These are phyloP conservation scores for Tuber calosporum DNA, from an alignment of 495 filamentous ascomycete species.

Conservation along the genomic window DNA sequence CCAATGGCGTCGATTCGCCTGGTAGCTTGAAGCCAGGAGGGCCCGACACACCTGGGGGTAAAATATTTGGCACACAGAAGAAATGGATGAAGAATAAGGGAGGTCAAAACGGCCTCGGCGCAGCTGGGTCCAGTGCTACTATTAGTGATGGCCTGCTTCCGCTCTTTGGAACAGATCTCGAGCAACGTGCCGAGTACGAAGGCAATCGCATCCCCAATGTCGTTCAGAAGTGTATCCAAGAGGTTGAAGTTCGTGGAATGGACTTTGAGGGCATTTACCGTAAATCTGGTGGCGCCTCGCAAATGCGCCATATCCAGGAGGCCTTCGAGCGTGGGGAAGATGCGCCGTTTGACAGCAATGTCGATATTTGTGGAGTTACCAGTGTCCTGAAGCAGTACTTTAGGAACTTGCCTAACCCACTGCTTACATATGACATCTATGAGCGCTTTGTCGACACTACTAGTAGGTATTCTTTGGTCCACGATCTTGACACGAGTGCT, in stretches of 20 bases:
- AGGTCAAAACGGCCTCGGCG: constrained; percentile 24
- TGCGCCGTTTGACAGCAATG: constrained; percentile 83
- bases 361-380: constrained; percentile 95
- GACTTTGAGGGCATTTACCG: constrained; percentile 97
- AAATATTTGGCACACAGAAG: constrained; percentile 39
- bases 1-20: constrained; percentile 35
- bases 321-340: constrained; percentile 79
- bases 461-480: constrained; percentile 46
- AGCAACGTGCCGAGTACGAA: constrained; percentile 79
- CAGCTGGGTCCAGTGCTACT: constrained; percentile 22
- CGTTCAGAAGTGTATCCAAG: constrained; percentile 89
- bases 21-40: constrained; percentile 26
- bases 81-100: constrained; percentile 39
- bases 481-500: constrained; percentile 16
- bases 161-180: constrained; percentile 87
- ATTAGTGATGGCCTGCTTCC: constrained; percentile 37
- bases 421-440: constrained; percentile 90
- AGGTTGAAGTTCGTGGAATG: constrained; percentile 95
- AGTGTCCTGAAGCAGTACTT: constrained; percentile 97
- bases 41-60: constrained; percentile 42
- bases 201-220: constrained; percentile 82
- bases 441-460: constrained; percentile 76
- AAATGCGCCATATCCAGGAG: constrained; percentile 77
- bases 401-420: constrained; percentile 80
- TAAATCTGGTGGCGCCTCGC: constrained; percentile 84